phyloP scores from a whole-genome alignment of 202 grass and related monocot species.

The Panicum hallii region DNA sequence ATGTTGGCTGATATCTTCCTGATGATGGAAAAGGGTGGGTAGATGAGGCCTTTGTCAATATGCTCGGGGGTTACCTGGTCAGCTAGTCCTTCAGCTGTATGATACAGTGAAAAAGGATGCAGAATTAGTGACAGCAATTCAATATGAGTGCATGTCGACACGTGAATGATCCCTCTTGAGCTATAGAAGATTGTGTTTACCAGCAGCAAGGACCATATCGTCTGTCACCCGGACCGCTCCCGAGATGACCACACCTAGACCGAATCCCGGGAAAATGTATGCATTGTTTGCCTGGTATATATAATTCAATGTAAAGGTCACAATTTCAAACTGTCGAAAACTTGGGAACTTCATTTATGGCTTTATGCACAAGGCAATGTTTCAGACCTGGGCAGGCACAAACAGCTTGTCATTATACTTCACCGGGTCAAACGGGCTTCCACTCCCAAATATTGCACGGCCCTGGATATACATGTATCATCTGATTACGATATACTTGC shows the following conservation, averaged over 20 bases:
- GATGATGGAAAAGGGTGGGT: constrained; percentile 83
- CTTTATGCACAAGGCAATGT: background rate
- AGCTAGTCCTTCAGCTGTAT: constrained; percentile 77
- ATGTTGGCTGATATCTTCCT: constrained; percentile 87
- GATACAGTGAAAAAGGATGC: background rate
- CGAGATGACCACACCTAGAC: constrained; percentile 83
- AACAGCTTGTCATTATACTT: constrained; percentile 75
- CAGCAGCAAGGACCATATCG: constrained; percentile 87
- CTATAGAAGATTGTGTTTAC: constrained; percentile 46
- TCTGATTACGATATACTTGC: constrained; percentile 3
- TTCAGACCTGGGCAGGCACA: constrained; percentile 72
- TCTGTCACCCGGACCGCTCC: constrained; percentile 74
- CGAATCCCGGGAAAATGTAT: constrained; percentile 93
- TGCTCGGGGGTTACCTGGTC: constrained; percentile 71
- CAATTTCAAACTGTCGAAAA: constrained; percentile 15
- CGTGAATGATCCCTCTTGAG: background rate
- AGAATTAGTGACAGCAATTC: constrained; percentile 5
- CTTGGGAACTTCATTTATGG: background rate
- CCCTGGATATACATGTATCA: constrained; percentile 46
- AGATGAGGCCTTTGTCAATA: constrained; percentile 85
- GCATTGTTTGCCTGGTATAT: constrained; percentile 85
- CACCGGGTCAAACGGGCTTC: constrained; percentile 92
- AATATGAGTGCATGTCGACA: background rate
- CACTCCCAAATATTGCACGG: constrained; percentile 87
- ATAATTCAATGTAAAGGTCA: constrained; percentile 23